A percentile compares a stretch with the other conserved stretches of the same genome.
phyloP scores from a whole-genome alignment of 495 filamentous ascomycete genomes.

The Umbilicaria muhlenbergii region DNA sequence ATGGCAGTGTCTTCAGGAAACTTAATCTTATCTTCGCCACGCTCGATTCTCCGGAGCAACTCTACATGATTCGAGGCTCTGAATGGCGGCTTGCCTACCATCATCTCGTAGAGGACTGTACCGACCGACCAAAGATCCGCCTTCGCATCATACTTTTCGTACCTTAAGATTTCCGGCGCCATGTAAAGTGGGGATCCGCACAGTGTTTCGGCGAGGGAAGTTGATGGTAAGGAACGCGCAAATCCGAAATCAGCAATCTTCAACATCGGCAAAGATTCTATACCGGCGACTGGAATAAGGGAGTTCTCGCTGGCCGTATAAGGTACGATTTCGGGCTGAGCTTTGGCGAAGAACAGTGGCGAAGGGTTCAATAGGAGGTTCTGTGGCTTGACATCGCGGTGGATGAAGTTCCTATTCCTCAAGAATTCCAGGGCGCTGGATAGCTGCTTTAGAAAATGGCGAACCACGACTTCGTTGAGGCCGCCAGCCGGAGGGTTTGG shows the following conservation, averaged over 20 bases:
- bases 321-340: constrained; percentile 32
- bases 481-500: constrained; percentile 67
- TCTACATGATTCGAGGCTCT: constrained; percentile 89
- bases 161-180: constrained; percentile 94
- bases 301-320: constrained; percentile 57
- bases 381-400: constrained; percentile 95
- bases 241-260: constrained; percentile 98
- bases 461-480: constrained; percentile 80
- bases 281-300: constrained; percentile 60
- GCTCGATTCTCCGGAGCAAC: constrained; percentile 79
- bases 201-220: constrained; percentile 84
- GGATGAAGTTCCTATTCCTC: constrained; percentile 69
- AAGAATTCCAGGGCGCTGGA: constrained; percentile 84
- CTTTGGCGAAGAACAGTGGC: constrained; percentile 41
- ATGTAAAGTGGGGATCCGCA: constrained; percentile 98
- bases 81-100: constrained; percentile 79
- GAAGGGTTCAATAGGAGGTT: constrained; percentile 86
- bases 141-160: constrained; percentile 93
- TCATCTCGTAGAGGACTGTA: constrained; percentile 90
- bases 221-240: constrained; percentile 73
- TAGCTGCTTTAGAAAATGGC: constrained; percentile 93
- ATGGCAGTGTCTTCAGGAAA: constrained; percentile 60
- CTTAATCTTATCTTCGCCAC: constrained; percentile 62
- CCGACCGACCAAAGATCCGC: constrained; percentile 97
- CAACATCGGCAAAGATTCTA: constrained; percentile 82